Conservation (phyloP, 75 land plant genomes). For the Pinus albicaulis region DNA sequence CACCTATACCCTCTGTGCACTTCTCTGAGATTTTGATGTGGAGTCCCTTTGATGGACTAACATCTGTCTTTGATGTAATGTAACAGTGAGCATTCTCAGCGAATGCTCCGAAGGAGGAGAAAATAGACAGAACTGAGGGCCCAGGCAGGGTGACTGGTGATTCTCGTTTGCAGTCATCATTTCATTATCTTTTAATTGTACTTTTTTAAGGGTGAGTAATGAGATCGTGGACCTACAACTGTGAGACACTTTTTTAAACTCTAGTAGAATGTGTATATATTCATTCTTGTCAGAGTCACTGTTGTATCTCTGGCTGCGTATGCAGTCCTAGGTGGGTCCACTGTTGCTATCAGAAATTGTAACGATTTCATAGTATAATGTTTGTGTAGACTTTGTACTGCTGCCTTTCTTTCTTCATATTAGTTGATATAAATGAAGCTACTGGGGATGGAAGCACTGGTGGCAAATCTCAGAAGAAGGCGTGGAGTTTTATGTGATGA, state of each 20-base stretch:
- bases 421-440: conserved; percentile 40
- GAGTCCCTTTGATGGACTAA: conserved; percentile 75
- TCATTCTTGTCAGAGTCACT: background rate
- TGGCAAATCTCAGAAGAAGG: conserved; percentile 37
- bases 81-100: conserved; percentile 47
- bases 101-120: conserved; percentile 30
- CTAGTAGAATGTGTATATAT: background rate
- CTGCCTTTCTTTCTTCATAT: background rate
- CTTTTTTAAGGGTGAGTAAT: too few species aligned
- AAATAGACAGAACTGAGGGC: conserved; percentile 30
- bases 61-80: conserved; percentile 47
- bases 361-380: too few species aligned
- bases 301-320: background rate
- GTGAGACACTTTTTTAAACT: too few species aligned
- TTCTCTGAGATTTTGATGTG: conserved; percentile 73
- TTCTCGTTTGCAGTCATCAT: background rate
- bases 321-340: background rate
- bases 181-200: background rate
- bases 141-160: conserved; percentile 45
- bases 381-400: background rate
- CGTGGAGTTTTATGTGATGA: conserved; percentile 46
- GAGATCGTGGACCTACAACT: too few species aligned
- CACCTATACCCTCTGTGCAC: conserved; percentile 76
- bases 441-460: conserved; percentile 25
- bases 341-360: too few species aligned